Evolutionary conservation across 2,329 filamentous ascomycete genomes (phyloP).

Genomic region (Talaromyces piceae): DNA sequence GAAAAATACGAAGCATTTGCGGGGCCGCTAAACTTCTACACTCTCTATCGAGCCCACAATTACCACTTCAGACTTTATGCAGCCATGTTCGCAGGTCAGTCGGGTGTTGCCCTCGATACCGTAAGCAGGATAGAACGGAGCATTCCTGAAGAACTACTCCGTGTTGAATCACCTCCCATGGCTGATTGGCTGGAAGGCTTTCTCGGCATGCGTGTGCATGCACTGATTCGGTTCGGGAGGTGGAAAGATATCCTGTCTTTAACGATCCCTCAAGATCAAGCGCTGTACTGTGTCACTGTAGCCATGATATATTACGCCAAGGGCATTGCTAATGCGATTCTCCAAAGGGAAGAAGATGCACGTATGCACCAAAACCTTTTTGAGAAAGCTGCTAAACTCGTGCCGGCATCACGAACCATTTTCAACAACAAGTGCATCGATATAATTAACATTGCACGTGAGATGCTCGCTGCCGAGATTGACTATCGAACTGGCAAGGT

Average conservation of each 20-base stretch:
- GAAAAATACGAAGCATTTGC: conserved; percentile 53
- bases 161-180: conserved; percentile 13
- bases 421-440: conserved; percentile 59
- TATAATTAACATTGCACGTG: conserved; percentile 52
- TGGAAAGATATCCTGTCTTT: conserved; percentile 13
- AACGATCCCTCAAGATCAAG: conserved; percentile 27
- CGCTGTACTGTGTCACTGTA: conserved; percentile 59
- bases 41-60: conserved; percentile 63
- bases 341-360: conserved; percentile 40
- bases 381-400: conserved; percentile 38
- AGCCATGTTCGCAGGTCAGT: conserved; percentile 65
- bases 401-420: conserved; percentile 53
- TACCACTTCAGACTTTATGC: conserved; percentile 66
- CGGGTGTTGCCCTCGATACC: conserved; percentile 53
- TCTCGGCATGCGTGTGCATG: conserved; percentile 10
- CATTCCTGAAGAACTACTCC: conserved; percentile 53
- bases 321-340: conserved; percentile 56
- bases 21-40: conserved; percentile 63
- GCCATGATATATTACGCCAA: conserved; percentile 60
- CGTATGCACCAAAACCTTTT: conserved; percentile 44
- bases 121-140: conserved; percentile 50
- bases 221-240: conserved; percentile 13
- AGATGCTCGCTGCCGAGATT: conserved; percentile 56
- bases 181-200: conserved; percentile 14
- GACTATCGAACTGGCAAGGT: conserved; percentile 55